Evolutionary conservation across 2,329 filamentous ascomycete genomes (phyloP), one percentile per base, ranked within the genome.

Genomic region (Fusarium guadeloupense): DNA sequence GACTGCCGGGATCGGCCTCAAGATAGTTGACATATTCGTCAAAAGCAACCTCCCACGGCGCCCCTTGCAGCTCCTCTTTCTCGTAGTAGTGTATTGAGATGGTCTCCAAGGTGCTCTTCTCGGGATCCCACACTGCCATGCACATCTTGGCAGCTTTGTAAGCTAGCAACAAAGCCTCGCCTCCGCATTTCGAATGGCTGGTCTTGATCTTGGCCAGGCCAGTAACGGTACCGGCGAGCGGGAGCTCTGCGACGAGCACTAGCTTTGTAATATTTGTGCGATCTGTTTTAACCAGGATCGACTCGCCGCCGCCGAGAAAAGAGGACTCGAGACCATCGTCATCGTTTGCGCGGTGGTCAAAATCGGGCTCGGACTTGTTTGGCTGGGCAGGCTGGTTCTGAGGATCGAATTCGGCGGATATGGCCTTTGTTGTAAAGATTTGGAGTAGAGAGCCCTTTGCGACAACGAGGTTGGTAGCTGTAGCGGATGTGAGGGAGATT

Each of bases 31-130:
- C 84, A 73, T 89, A 92, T 61, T 90, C 86, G 72, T 86, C 87
- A 70, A 96, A 79, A 50, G 89, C 85, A 46, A 89, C 84, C 44
- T 90, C 88, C 89, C 93, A 97, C 0, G 94, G 93, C 61, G 87
- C 90, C 47, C 89, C 88, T 65, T 90, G 87, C 59, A 94, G 81
- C 72, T 97, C 93, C 72, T 97, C 93, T 74, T 95, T 91, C 76
- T 99, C 95, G 78, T 98, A 99, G 81, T 93, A 98, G 79, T 99
- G 95, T 70, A 99, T 94, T 45, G 94, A 98, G 62, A 95, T 86
- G 47, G 94, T 98, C 68, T 89, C 88, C 68, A 98, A 88, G 45
- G 86, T 85, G 75, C 91, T 84, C 66, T 86, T 87, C 73, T 90
- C 87, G 9, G 92, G 88, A 73, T 98, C 92, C 95, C 95, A 99